phyloP scores from a whole-genome alignment of 148 eudicot genomes.

The Polygonum maritimum region DNA sequence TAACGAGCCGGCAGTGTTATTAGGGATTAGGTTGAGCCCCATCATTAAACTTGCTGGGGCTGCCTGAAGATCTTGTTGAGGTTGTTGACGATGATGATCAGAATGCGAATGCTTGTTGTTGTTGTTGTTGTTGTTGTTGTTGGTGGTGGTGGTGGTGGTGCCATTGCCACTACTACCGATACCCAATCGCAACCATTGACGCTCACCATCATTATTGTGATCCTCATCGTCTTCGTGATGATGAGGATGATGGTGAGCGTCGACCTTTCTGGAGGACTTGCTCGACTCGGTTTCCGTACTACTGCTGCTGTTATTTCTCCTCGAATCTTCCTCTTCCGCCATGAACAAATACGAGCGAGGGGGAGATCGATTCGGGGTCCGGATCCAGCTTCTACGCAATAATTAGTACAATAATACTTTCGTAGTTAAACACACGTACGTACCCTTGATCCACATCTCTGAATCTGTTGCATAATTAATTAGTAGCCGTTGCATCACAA shows the following conservation, averaged over 20 bases:
- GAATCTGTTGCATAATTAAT: neutral
- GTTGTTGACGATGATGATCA: no score
- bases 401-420: no score
- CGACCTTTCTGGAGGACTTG: neutral
- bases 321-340: constrained; percentile 30
- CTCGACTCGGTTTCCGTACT: constrained; percentile 23
- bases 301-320: constrained; percentile 17
- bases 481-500: neutral
- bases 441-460: neutral
- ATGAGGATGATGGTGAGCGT: neutral
- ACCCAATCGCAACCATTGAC: constrained; percentile 63
- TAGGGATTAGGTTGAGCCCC: constrained; percentile 15
- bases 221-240: neutral
- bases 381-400: neutral
- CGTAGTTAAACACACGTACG: no score
- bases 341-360: neutral
- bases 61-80: neutral
- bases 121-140: neutral
- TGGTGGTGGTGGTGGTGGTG: no score
- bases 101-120: neutral
- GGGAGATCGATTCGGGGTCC: no score
- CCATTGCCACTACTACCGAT: constrained; percentile 12
- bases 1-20: no score
- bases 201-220: neutral
- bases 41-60: constrained; percentile 17